Percentiles rank a stretch among this genome's conserved stretches.
Evolutionary conservation across 2,329 filamentous ascomycete species (phyloP).

Genomic region (Aureobasidium leucospermi): DNA sequence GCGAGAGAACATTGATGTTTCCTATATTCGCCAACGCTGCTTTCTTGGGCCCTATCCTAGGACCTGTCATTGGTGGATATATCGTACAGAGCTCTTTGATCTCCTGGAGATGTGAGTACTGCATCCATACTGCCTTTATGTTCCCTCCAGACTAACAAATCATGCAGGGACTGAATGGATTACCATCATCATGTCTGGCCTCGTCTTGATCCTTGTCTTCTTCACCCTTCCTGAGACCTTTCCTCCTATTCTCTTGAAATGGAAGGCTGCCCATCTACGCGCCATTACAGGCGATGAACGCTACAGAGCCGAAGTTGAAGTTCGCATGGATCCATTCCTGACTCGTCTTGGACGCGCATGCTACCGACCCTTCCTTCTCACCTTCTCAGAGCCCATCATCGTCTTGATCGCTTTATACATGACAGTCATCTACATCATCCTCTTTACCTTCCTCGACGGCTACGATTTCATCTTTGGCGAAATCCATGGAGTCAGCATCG

Average conservation of each 20-base stretch:
- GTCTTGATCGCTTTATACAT: conserved; percentile 40
- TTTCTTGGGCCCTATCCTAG: conserved; percentile 33
- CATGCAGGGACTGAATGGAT: conserved; percentile 32
- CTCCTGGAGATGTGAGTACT: conserved; percentile 36
- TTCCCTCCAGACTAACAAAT: too few relatives aligned
- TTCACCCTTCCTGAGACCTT: conserved; percentile 46
- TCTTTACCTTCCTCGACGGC: conserved; percentile 43
- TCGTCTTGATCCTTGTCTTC: conserved; percentile 23
- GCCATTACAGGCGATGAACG: conserved; percentile 33
- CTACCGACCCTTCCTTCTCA: conserved; percentile 38
- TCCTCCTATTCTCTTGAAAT: conserved; percentile 30
- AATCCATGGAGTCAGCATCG: conserved; percentile 40
- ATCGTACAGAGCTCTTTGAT: conserved; percentile 32
- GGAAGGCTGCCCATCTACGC: conserved; percentile 26
- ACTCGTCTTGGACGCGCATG: conserved; percentile 30
- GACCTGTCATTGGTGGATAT: conserved; percentile 40
- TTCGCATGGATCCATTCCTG: conserved; percentile 33
- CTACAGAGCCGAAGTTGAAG: conserved; percentile 42
- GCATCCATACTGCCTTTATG: conserved; percentile 24
- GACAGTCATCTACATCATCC: conserved; percentile 40
- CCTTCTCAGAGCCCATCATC: conserved; percentile 40
- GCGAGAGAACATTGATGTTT: conserved; percentile 44
- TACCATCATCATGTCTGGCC: conserved; percentile 20
- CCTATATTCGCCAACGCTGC: conserved; percentile 43
- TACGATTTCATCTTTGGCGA: conserved; percentile 47